Conservation (phyloP, 768 basidiomycete genomes). For the Serendipita sp. region DNA sequence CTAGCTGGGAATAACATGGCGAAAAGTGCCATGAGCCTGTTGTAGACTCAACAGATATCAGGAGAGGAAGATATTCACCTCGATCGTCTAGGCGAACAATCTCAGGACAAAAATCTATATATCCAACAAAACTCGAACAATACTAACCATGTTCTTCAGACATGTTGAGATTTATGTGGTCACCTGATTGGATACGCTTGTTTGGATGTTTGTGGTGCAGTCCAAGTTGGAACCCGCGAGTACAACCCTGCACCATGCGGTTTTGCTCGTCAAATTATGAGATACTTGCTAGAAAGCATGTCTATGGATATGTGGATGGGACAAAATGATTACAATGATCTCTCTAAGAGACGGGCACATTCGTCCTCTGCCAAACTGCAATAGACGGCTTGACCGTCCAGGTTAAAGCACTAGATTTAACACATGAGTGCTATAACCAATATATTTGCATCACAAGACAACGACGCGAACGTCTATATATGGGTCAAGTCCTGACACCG, state of each 20-base stretch:
- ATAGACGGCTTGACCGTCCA: no score
- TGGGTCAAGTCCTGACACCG: no score
- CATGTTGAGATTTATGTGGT: neutral
- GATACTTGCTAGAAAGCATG: neutral
- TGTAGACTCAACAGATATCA: neutral
- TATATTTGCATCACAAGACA: no score
- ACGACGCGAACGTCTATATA: no score
- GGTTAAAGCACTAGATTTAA: no score
- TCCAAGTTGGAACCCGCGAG: neutral
- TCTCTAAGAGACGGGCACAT: no score
- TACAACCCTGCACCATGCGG: neutral
- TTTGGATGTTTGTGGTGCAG: neutral
- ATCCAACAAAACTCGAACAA: neutral
- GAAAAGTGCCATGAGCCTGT: neutral
- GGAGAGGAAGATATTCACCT: slow-evolving; percentile 1
- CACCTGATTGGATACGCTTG: neutral
- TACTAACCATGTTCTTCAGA: neutral
- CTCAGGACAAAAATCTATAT: neutral
- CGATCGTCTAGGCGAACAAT: slow-evolving; percentile 5
- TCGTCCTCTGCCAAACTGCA: no score
- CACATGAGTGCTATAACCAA: no score
- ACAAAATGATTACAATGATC: no score
- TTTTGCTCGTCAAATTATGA: neutral
- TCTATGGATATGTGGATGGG: neutral
- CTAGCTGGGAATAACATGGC: slow-evolving; percentile 5